Conservation (phyloP, 1,139 yeast species). For the Zygoascus hellenicus region DNA sequence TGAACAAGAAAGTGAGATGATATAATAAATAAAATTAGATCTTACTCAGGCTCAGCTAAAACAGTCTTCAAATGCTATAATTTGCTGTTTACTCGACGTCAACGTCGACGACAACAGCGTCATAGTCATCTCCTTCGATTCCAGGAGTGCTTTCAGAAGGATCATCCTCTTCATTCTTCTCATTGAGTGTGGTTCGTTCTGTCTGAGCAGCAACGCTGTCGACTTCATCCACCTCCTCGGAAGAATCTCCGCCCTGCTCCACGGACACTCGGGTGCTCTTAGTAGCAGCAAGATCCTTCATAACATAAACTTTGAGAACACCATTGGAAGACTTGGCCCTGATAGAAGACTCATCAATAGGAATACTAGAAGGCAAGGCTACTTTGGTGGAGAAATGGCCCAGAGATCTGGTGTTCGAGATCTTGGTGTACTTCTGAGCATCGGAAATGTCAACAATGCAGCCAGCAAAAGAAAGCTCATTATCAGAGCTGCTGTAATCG, state of each 20-base stretch:
- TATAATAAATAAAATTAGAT: too few relatives aligned
- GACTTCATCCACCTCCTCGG: slow-evolving; percentile 10
- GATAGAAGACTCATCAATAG: slow-evolving; percentile 46
- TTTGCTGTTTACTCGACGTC: neutral
- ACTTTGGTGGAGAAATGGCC: slow-evolving; percentile 45
- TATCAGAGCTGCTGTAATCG: slow-evolving; percentile 45
- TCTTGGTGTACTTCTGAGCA: slow-evolving; percentile 14
- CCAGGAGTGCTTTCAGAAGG: neutral
- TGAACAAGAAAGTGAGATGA: too few relatives aligned
- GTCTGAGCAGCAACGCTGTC: slow-evolving; percentile 2
- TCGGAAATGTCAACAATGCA: slow-evolving; percentile 8
- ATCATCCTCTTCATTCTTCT: neutral
- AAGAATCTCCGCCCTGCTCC: slow-evolving; percentile 16
- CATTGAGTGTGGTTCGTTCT: too few relatives aligned
- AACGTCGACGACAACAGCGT: slow-evolving; percentile 1
- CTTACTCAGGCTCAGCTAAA: too few relatives aligned
- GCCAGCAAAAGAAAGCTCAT: slow-evolving; percentile 24
- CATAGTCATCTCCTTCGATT: neutral
- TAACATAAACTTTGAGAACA: slow-evolving; percentile 45
- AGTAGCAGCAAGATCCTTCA: slow-evolving; percentile 34
- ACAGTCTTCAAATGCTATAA: neutral
- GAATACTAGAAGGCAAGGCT: slow-evolving; percentile 47
- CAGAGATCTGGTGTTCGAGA: neutral
- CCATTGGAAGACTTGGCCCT: slow-evolving; percentile 50
- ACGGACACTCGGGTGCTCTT: slow-evolving; percentile 18